Evolutionary conservation across 768 basidiomycete species (phyloP).

Genomic region (Tulasnella sp.): DNA sequence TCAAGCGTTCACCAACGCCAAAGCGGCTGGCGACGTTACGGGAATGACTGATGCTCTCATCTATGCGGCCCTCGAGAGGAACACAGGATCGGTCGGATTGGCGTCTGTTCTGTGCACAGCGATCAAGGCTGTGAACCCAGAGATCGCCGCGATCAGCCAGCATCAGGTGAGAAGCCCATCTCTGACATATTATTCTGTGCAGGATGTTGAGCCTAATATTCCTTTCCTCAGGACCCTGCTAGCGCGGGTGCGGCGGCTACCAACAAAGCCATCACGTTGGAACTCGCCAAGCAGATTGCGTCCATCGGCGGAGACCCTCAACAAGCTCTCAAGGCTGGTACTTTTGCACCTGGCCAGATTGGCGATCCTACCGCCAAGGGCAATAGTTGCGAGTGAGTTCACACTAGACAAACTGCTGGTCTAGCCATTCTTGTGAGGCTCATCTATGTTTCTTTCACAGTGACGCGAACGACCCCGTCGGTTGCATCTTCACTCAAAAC

Average conservation of each 20-base stretch:
- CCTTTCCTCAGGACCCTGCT: conserved; percentile 62
- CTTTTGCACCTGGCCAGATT: conserved; percentile 47
- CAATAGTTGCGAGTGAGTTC: conserved; percentile 40
- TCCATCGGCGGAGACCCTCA: conserved; percentile 54
- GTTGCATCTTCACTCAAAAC: conserved; percentile 57
- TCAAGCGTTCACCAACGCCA: conserved; percentile 58
- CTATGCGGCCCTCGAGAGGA: conserved; percentile 56
- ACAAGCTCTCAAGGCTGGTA: conserved; percentile 48
- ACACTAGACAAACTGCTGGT: too few species aligned
- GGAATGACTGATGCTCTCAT: conserved; percentile 50
- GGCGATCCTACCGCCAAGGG: conserved; percentile 45
- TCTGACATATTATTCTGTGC: too few species aligned
- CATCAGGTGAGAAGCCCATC: too few species aligned
- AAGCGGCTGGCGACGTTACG: conserved; percentile 45
- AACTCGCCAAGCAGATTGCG: conserved; percentile 53
- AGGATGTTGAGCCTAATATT: too few species aligned
- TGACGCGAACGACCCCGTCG: conserved; percentile 39
- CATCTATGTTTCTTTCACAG: too few species aligned
- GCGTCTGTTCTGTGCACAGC: conserved; percentile 41
- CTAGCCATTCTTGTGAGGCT: too few species aligned
- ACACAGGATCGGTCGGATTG: conserved; percentile 45
- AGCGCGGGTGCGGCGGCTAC: conserved; percentile 43
- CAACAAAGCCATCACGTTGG: conserved; percentile 55
- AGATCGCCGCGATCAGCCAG: conserved; percentile 53
- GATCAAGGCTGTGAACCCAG: conserved; percentile 48